Evolutionary conservation across 805 yeast species (phyloP), one percentile per base, ranked within the genome.

Genomic region (Wickerhamiella kurtzmanii): DNA sequence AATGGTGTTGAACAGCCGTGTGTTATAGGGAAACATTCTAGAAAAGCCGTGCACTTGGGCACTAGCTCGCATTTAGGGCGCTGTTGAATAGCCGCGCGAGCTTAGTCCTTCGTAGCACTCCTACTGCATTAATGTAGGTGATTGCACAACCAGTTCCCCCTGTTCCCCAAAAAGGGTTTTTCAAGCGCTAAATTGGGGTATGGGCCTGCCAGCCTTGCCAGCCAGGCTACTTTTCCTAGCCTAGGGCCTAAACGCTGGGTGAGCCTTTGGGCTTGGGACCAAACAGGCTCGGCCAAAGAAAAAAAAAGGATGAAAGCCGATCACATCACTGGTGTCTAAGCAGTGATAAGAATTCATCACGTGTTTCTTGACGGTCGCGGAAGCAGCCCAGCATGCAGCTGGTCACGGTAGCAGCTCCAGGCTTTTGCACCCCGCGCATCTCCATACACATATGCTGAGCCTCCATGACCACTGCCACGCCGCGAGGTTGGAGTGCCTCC

Each of bases 401-500:
- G 17, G 98, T 92, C 32, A 87, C 79, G 2, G 98, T 92, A 17
- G 83, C 75, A 17, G 95, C 82, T 1, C 97, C 96, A 0, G 95
- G 78, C 65, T 92, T 92, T 64, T 92, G 96, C 22, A 92, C 85
- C 48, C 98, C 98, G 61, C 98, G 76, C 63, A 94, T 85, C 22
- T 89, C 97, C 98, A 92, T 92, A 65, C 98, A 92, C 98, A 92
- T 92, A 63, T 92, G 98, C 2, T 89, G 77, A 17, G 96, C 96
- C 66, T 92, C 98, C 59, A 92, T 87, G 22, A 92, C 97, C 37
- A 92, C 98, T 1, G 97, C 98, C 6, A 92, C 98, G 51, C 98
- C 98, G 59, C 88, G 75, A 16, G 98, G 98, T 59, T 82, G 80
- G 58, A 92, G 71, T 49, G 88, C 84, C 60, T 87, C 96, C 62